phyloP scores from a whole-genome alignment of 2,329 filamentous ascomycete genomes.

The Alternaria angustiovoidea region DNA sequence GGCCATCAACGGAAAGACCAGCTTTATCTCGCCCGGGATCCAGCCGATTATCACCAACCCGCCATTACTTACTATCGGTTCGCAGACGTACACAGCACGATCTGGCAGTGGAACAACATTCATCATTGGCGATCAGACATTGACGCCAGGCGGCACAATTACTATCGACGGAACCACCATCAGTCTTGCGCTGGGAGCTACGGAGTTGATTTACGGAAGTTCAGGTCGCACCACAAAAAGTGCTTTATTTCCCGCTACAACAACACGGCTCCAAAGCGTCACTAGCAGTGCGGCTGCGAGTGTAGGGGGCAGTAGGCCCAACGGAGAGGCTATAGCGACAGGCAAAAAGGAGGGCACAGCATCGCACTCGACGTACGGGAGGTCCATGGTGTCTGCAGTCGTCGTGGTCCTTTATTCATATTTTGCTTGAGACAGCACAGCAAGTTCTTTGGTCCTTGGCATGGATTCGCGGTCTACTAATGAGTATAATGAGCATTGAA shows the following conservation, averaged over 20 bases:
- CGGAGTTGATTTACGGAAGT: constrained; percentile 48
- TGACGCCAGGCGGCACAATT: constrained; percentile 51
- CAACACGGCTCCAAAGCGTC: constrained; percentile 26
- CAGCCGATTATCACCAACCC: constrained; percentile 35
- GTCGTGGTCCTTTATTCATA: neutral
- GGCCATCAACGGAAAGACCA: constrained; percentile 45
- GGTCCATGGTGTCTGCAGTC: neutral
- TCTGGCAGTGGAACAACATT: constrained; percentile 43
- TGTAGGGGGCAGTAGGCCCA: constrained; percentile 21
- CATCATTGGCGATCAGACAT: constrained; percentile 48
- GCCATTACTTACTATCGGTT: constrained; percentile 45
- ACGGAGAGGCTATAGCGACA: constrained; percentile 20
- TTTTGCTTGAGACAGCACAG: neutral
- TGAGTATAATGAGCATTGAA: constrained; percentile 2
- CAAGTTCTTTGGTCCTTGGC: neutral
- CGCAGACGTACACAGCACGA: constrained; percentile 38
- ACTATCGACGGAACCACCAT: constrained; percentile 45
- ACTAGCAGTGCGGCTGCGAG: constrained; percentile 22
- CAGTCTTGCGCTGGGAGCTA: constrained; percentile 47
- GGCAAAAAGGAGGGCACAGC: constrained; percentile 12
- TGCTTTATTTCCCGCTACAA: constrained; percentile 52
- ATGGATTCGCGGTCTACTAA: neutral
- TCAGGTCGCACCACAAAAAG: constrained; percentile 41
- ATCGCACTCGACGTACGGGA: neutral
- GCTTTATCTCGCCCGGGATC: constrained; percentile 32